phyloP scores from a whole-genome alignment of 1,284 basidiomycete species.

The Heterobasidion irregulare region DNA sequence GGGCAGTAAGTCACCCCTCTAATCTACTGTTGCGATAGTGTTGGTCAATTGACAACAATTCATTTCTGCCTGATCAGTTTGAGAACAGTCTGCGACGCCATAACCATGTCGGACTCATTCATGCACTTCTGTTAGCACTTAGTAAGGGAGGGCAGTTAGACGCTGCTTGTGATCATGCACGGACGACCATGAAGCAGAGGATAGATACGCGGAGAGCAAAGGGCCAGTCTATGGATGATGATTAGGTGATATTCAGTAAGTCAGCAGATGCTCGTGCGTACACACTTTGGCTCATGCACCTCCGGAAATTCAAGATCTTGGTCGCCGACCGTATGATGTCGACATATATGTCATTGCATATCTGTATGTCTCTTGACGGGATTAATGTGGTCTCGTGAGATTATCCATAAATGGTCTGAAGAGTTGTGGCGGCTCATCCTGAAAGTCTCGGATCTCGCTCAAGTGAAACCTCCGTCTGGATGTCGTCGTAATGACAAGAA shows the following conservation, averaged over 20 bases:
- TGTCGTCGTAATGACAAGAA: no score
- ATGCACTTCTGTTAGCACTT: constrained; percentile 59
- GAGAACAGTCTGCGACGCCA: constrained; percentile 77
- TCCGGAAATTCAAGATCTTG: no score
- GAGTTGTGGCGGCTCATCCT: no score
- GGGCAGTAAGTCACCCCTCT: constrained; percentile 54
- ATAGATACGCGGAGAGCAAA: constrained; percentile 35
- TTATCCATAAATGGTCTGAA: no score
- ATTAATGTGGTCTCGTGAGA: no score
- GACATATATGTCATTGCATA: no score
- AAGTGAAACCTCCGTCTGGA: no score
- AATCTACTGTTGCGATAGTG: constrained; percentile 13
- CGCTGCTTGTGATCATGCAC: constrained; percentile 37
- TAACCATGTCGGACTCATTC: constrained; percentile 75
- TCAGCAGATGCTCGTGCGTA: no score
- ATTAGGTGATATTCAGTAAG: background rate
- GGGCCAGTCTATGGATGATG: background rate
- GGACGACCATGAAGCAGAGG: constrained; percentile 42
- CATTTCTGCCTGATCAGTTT: constrained; percentile 37
- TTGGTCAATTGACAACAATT: background rate
- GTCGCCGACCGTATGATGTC: no score
- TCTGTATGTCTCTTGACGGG: no score
- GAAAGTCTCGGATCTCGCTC: no score
- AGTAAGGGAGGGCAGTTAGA: constrained; percentile 56
- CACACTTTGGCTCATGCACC: no score